Evolutionary conservation across 2,329 filamentous ascomycete species (phyloP).

Genomic region (Gremmenia infestans): DNA sequence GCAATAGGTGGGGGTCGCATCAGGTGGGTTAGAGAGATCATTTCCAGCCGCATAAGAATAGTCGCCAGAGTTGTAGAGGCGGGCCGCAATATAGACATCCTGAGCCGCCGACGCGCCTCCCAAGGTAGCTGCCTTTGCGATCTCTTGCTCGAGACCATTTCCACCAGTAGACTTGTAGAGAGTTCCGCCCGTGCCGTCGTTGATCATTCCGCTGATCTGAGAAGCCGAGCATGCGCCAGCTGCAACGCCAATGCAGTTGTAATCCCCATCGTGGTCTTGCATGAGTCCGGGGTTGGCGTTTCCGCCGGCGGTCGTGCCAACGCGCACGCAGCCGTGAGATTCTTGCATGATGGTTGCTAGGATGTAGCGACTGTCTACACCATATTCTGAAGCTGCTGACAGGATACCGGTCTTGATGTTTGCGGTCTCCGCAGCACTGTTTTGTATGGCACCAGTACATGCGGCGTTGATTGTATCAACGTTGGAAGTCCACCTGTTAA

Average conservation of each 20-base stretch:
- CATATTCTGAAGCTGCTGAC: neutral
- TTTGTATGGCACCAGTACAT: neutral
- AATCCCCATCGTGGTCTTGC: conserved; percentile 14
- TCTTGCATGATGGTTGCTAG: conserved; percentile 32
- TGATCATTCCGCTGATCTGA: conserved; percentile 4
- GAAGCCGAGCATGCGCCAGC: neutral
- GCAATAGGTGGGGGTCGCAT: conserved; percentile 1
- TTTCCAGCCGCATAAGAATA: neutral
- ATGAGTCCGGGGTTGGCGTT: conserved; percentile 20
- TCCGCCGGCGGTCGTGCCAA: conserved; percentile 6
- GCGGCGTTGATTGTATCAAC: neutral
- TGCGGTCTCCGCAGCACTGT: conserved; percentile 2
- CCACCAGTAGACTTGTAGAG: neutral
- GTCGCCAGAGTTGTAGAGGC: conserved; percentile 7
- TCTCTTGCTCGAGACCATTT: neutral
- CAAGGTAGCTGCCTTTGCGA: neutral
- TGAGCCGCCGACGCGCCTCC: neutral
- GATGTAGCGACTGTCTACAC: conserved; percentile 28
- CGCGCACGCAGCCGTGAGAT: conserved; percentile 25
- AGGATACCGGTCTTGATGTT: conserved; percentile 2
- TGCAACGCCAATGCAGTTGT: conserved; percentile 1
- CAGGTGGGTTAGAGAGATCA: neutral
- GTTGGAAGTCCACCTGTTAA: neutral
- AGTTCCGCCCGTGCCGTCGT: conserved; percentile 2
- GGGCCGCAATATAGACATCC: neutral